Evolutionary conservation across 2,329 filamentous ascomycete genomes (phyloP), one percentile per base, ranked within the genome.

Genomic region (Pseudogymnoascus sp.): DNA sequence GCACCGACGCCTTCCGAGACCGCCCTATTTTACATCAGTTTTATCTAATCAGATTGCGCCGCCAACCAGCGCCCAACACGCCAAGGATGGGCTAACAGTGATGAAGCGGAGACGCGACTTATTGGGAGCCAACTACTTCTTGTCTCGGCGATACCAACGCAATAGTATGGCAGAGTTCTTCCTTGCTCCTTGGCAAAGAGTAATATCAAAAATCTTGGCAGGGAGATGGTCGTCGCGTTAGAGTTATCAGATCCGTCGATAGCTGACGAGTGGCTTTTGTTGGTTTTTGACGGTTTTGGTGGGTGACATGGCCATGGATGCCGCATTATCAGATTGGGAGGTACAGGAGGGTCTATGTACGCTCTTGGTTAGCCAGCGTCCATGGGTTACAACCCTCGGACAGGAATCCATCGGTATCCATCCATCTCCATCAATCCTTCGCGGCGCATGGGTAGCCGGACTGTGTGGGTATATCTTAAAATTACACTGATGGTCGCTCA

Each of bases 171-270:
- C n/a, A 33, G 49, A 33, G 49, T 55, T 55, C 29, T 33, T 55
- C 49, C 49, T 16, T 55, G 49, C 49, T 55, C 49, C 49, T 55
- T 55, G 29, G 29, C 49, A 21, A 21, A 55, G 4, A 12, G 26
- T 19, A 55, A 55, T 33, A 33, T 16, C 49, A 55, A 55, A 33
- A 21, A n/a, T 31, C 49, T 55, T 55, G 49, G 49, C 49, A 55
- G 29, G 49, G 29, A 33, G 29, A 55, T 55, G 45, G 49, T 35
- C 49, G 49, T 55, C 16, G 49, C 49, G 49, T 55, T 55, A 55
- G 29, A 55, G 49, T 55, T 55, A 55, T 55, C 49, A 55, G 49
- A 55, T 55, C 49, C 49, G 49, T 55, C n/a, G 29, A 55, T 21
- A 33, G 49, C 11, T 55, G 29, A 14, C 11, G 49, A 55, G 29